Evolutionary conservation across 1,284 basidiomycete species (phyloP), one percentile per base, ranked within the genome.

Genomic region (Wolfiporia cocos): DNA sequence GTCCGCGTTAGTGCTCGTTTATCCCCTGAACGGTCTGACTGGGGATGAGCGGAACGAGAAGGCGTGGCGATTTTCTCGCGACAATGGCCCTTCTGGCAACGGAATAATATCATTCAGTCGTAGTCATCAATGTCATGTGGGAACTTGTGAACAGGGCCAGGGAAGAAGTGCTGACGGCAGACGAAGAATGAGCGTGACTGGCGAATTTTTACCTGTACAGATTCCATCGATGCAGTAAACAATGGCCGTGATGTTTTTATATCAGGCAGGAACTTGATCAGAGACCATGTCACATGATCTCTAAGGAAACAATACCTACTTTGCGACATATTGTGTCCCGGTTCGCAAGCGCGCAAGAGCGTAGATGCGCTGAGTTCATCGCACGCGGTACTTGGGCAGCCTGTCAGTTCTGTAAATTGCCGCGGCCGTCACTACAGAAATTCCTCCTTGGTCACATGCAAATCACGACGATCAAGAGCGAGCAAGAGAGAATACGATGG

Each of bases 51-150:
- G 87, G 44, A 94, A 98, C 64, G 90, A 88, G 67, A 90, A 84
- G 15, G 87, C 91, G n/a, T 96, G 91, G 92, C 86, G 90, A 62
- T 89, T 95, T 69, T 76, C 94, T n/a, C n/a, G n/a, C 91, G 9
- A 81, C 89, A 3, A 69, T 99, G 37, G 93, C 94, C 2, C 74
- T 96, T 37, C 90, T 92, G 50, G 86, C 91, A 10, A 78, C 79
- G 35, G 72, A 81, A 39, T 86, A 92, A 54, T 84, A 91, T 57
- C 92, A 98, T 59, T 85, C 91, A 50, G 69, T 82, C 39, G 75
- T 99, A 31, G 93, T 99, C 17, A 80, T 82, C 29, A 77, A 97
- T 54, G 95, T 97, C 65, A 87, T 97, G 15, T 72, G 95, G 30
- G 89, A 92, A 53, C 91, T 89, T 51, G 86, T 95, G 19, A 63